These are phyloP conservation scores for Isatis lusitanica DNA, from an alignment of 441 rosid genomes.

Conservation along the genomic window DNA sequence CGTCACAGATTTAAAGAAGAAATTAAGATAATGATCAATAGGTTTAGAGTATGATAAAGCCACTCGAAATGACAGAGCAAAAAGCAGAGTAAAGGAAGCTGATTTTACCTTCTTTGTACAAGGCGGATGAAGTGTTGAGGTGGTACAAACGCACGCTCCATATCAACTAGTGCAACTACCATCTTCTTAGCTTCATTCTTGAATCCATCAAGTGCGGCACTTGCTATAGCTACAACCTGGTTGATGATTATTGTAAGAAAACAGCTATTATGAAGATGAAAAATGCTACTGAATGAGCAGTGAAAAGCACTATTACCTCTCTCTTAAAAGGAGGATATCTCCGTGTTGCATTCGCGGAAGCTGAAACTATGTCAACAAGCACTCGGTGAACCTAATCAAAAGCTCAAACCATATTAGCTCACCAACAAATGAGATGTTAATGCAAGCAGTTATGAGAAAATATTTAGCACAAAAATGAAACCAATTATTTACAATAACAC, in stretches of 20 bases:
- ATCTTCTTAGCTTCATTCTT: slow-evolving; percentile 69
- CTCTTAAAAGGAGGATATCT: slow-evolving; percentile 83
- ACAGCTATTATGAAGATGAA: slow-evolving; percentile 1
- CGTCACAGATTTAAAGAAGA: background rate
- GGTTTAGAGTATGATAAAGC: background rate
- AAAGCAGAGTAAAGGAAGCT: slow-evolving; percentile 16
- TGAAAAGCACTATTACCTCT: slow-evolving; percentile 49
- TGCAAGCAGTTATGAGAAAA: slow-evolving; percentile 9
- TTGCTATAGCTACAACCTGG: slow-evolving; percentile 71
- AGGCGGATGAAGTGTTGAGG: slow-evolving; percentile 84
- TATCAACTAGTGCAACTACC: slow-evolving; percentile 78
- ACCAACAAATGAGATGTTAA: slow-evolving; percentile 11
- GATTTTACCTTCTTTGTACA: slow-evolving; percentile 66
- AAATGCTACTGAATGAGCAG: background rate
- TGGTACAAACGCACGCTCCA: slow-evolving; percentile 82
- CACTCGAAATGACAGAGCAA: slow-evolving; percentile 9
- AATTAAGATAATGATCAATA: background rate
- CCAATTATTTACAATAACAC: background rate
- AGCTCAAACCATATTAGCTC: slow-evolving; percentile 17
- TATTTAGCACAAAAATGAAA: slow-evolving; percentile 5
- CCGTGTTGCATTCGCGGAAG: slow-evolving; percentile 71
- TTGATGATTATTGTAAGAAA: slow-evolving; percentile 2
- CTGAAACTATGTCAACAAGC: slow-evolving; percentile 66
- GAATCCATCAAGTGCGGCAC: slow-evolving; percentile 64
- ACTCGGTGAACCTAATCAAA: slow-evolving; percentile 66